Evolutionary conservation across 139 green algal species (phyloP).

Genomic region (Chara braunii): DNA sequence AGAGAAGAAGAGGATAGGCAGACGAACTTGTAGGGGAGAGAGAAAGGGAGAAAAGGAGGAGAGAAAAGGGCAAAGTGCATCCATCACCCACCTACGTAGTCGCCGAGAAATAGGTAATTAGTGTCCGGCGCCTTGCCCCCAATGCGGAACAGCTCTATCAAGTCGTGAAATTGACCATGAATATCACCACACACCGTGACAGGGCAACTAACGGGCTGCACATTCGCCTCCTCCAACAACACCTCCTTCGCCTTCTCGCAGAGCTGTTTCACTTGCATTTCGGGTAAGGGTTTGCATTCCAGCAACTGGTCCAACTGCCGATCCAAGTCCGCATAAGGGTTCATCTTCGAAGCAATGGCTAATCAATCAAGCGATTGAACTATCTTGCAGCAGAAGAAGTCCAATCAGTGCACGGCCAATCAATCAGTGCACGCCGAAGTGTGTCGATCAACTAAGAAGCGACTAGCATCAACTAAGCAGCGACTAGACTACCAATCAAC

Average conservation of each 20-base stretch:
- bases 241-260: constrained; percentile 75
- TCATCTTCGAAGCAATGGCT: neutral
- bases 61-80: no score
- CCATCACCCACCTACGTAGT: constrained; percentile 63
- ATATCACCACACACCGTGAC: constrained; percentile 92
- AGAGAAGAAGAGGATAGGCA: no score
- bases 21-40: no score
- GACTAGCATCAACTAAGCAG: no score
- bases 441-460: no score
- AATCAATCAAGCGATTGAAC: no score
- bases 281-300: constrained; percentile 81
- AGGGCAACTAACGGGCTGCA: constrained; percentile 85
- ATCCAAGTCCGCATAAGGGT: constrained; percentile 11
- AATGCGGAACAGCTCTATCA: constrained; percentile 97
- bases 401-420: no score
- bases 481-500: no score
- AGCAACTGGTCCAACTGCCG: constrained; percentile 74
- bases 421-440: no score
- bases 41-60: constrained; percentile 98
- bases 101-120: constrained; percentile 99
- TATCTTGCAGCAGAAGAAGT: no score
- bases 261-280: constrained; percentile 76
- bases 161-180: constrained; percentile 96
- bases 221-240: constrained; percentile 79
- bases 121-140: constrained; percentile 87